Percentiles rank a stretch among this genome's conserved stretches.
These are phyloP conservation scores for Populus hybrid DNA, from an alignment of 441 rosid genomes.

Conservation along the genomic window DNA sequence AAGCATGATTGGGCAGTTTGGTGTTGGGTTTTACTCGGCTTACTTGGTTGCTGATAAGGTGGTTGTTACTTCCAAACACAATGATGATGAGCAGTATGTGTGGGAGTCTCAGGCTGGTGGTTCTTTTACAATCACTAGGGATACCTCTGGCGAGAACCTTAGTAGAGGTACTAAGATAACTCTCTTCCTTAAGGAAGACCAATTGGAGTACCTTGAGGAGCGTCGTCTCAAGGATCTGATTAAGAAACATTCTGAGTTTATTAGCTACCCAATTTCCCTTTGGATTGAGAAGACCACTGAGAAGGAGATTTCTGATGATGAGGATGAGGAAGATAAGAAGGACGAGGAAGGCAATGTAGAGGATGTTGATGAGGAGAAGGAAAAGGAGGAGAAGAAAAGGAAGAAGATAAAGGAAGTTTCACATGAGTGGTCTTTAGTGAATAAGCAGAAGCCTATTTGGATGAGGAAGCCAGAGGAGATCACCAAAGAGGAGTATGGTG, in stretches of 20 bases:
- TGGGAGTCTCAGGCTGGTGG: slow-evolving; percentile 53
- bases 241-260: slow-evolving; percentile 85
- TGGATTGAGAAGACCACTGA: too few relatives aligned
- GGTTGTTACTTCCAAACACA: slow-evolving; percentile 69
- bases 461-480: too few relatives aligned
- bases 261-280: slow-evolving; percentile 84
- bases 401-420: too few relatives aligned
- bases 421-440: too few relatives aligned
- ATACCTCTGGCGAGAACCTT: slow-evolving; percentile 57
- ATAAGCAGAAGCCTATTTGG: too few relatives aligned
- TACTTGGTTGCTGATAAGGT: slow-evolving; percentile 79
- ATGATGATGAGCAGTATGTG: slow-evolving; percentile 75
- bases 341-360: too few relatives aligned
- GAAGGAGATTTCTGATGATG: too few relatives aligned
- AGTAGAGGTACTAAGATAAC: slow-evolving; percentile 82
- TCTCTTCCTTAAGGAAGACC: slow-evolving; percentile 72
- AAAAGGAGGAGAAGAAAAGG: too few relatives aligned
- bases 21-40: slow-evolving; percentile 88
- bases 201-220: slow-evolving; percentile 78
- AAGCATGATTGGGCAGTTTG: slow-evolving; percentile 94
- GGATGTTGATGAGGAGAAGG: too few relatives aligned
- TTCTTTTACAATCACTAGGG: slow-evolving; percentile 59
- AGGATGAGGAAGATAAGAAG: too few relatives aligned
- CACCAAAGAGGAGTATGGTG: too few relatives aligned
- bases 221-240: slow-evolving; percentile 83